phyloP scores from a whole-genome alignment of 1,139 yeast genomes.

The Sugiyamaella sp. region DNA sequence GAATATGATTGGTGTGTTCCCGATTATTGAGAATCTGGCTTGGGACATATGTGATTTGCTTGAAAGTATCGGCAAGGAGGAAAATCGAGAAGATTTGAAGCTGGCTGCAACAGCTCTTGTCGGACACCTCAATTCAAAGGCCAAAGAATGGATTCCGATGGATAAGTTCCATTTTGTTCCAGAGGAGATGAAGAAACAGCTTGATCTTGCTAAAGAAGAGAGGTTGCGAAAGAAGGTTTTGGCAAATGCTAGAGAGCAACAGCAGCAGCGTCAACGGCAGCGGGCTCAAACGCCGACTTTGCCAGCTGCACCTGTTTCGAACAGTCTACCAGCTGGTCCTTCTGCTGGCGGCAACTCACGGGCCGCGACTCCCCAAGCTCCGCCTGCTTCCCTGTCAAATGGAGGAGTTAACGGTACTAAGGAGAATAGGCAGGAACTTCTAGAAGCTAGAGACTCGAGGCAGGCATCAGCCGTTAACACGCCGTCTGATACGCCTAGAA shows the following conservation, averaged over 20 bases:
- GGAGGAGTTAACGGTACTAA: background rate
- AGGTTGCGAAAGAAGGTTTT: slow-evolving; percentile 4
- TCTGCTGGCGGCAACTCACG: background rate
- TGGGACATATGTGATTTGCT: slow-evolving; percentile 54
- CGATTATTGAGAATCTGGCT: slow-evolving; percentile 71
- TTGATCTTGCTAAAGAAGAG: slow-evolving; percentile 30
- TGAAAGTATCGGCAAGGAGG: slow-evolving; percentile 52
- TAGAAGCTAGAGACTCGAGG: slow-evolving; percentile 8
- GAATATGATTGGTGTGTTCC: slow-evolving; percentile 65
- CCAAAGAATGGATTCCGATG: slow-evolving; percentile 56
- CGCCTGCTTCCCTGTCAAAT: background rate
- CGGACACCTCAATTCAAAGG: slow-evolving; percentile 68
- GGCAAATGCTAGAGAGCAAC: background rate
- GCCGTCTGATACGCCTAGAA: slow-evolving; percentile 11
- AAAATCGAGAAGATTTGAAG: slow-evolving; percentile 77
- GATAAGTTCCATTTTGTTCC: slow-evolving; percentile 36
- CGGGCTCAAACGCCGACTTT: background rate
- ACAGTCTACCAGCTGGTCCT: background rate
- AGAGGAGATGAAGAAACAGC: slow-evolving; percentile 30
- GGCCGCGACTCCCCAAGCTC: background rate
- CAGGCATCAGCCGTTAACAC: background rate
- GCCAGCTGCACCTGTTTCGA: background rate
- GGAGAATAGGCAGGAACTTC: background rate
- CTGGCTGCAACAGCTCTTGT: slow-evolving; percentile 76
- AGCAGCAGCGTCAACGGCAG: background rate